Base-by-base conservation (phyloP, 169 alveolate genomes). In the Theileria orientalis region DNA sequence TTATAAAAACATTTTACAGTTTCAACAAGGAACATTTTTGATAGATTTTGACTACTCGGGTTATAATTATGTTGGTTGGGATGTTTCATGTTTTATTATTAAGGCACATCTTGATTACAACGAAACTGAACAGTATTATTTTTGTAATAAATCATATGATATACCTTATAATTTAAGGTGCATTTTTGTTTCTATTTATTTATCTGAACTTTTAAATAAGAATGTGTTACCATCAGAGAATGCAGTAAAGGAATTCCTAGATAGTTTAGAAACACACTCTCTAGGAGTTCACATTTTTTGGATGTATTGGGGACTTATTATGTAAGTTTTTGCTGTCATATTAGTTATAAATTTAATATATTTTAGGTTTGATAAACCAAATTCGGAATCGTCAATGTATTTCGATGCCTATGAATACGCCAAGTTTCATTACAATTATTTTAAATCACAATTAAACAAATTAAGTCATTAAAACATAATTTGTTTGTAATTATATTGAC, bases 21-120 rank as follows among this genome's bases (percentile, higher is more conserved):
- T 70, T 3, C 56, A 66, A 23, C 76, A 80, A 30, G 83, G 92
- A 47, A 74, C 77, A 49, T 76, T 86, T 30, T 70, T 90, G 74
- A 88, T 90, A 44, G 94, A 90, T 69, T 90, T 79, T 46, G 94
- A 90, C 35, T 90, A 90, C 69, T 84, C 94, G 13, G 94, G 87
- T 25, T 77, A 71, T 69, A 90, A 90, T 72, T 90, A 61, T 32
- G 80, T 87, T 32, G 85, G 93, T 11, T 74, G 90, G 30, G 94
- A 90, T 68, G 86, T 90, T 46, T 89, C 93, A 23, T 79, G 71
- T 47, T 77, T 84, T 52, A 79, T 90, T 63, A 69, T 80, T 13
- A 92, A 90, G 73, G 70, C 85, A 72, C 54, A 80, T 16, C 63
- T 84, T 42, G 90, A 88, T 74, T 90, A 88, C 72, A 71, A 87